Evolutionary conservation across 108 stramenopile genomes (phyloP).

Genomic region (Pseudonitzschia multiseries): DNA sequence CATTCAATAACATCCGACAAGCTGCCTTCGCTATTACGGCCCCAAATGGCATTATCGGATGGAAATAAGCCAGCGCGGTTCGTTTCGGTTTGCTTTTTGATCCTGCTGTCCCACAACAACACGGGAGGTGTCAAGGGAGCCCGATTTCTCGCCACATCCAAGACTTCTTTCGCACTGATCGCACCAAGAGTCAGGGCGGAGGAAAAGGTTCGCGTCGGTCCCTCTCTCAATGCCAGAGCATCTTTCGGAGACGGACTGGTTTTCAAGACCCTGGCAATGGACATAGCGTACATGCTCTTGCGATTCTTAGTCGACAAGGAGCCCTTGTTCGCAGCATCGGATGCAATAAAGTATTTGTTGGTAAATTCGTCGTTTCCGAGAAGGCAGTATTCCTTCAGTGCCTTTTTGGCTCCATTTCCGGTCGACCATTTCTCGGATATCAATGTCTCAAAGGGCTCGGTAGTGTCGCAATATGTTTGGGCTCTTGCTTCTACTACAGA

Average conservation of each 20-base stretch:
- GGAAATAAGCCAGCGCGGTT: slow-evolving; percentile 3
- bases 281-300: slow-evolving; percentile 15
- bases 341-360: not conserved
- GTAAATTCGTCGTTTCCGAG: slow-evolving; percentile 9
- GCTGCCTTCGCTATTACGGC: slow-evolving; percentile 7
- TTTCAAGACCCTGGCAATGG: slow-evolving; percentile 6
- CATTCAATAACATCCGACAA: slow-evolving; percentile 9
- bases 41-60: not conserved
- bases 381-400: not conserved
- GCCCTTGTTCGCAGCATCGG: slow-evolving; percentile 4
- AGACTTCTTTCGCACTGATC: not conserved
- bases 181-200: slow-evolving; percentile 6
- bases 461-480: not conserved
- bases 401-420: slow-evolving; percentile 2
- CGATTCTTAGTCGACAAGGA: not conserved
- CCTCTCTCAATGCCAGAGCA: not conserved
- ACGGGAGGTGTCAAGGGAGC: not conserved
- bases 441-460: not conserved
- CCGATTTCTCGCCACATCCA: slow-evolving; percentile 2
- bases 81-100: not conserved
- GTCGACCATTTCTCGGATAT: slow-evolving; percentile 10
- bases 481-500: not conserved
- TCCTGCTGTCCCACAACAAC: not conserved
- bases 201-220: slow-evolving; percentile 10
- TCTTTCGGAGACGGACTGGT: not conserved